Evolutionary conservation across 2,329 filamentous ascomycete genomes (phyloP).

Genomic region (Pestalotiopsis sp.): DNA sequence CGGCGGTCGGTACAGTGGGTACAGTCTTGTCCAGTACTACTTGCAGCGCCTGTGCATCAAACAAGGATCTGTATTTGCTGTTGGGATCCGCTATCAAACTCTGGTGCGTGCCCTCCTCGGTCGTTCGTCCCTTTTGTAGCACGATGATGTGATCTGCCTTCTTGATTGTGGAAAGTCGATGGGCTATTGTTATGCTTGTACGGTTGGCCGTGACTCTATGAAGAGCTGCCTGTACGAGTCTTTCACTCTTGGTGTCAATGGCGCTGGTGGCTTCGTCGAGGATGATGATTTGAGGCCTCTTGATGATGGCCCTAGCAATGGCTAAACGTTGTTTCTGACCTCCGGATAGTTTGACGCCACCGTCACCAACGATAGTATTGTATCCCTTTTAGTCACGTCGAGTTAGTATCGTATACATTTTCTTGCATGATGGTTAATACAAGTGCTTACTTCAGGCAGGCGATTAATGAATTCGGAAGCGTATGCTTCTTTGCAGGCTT

Average conservation of each 20-base stretch:
- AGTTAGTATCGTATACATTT: conserved; percentile 32
- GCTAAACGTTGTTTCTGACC: conserved; percentile 69
- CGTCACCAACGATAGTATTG: conserved; percentile 64
- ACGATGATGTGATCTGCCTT: conserved; percentile 80
- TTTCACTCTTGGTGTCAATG: conserved; percentile 54
- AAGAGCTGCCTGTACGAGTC: conserved; percentile 65
- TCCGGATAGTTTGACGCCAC: conserved; percentile 63
- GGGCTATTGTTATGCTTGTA: conserved; percentile 75
- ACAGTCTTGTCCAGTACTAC: neutral
- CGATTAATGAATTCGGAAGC: conserved; percentile 66
- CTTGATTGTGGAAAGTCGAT: conserved; percentile 74
- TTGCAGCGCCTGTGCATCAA: conserved; percentile 18
- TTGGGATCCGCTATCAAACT: conserved; percentile 12
- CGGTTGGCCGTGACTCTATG: conserved; percentile 61
- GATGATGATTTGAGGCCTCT: conserved; percentile 70
- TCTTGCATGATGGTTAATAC: conserved; percentile 28
- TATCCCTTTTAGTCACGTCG: conserved; percentile 62
- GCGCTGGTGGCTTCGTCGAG: conserved; percentile 79
- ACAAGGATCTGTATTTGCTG: conserved; percentile 17
- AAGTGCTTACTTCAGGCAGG: conserved; percentile 44
- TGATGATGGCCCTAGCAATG: conserved; percentile 67
- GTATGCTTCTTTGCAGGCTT: conserved; percentile 65
- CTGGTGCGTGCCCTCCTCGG: conserved; percentile 23
- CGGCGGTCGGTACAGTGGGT: neutral
- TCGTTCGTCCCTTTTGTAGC: conserved; percentile 63